Percentiles rank a stretch among this genome's conserved stretches.
These are phyloP conservation scores for Sporothrix phasma DNA, from an alignment of 2,329 filamentous ascomycete species.

Conservation along the genomic window DNA sequence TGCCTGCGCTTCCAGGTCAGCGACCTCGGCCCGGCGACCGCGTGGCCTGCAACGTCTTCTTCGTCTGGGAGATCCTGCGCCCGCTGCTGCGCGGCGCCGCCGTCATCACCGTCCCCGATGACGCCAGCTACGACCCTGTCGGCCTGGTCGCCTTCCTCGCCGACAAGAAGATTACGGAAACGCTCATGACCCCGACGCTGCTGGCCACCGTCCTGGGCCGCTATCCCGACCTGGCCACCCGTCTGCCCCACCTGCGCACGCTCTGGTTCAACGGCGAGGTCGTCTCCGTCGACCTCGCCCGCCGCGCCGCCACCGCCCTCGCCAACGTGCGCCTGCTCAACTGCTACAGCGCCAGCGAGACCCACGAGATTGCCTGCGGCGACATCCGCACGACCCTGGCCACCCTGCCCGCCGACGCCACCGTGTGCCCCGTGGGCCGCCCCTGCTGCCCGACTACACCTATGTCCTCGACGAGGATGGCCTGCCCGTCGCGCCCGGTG, in stretches of 20 bases:
- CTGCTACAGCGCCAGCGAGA: conserved; percentile 75
- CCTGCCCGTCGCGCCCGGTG: conserved; percentile 51
- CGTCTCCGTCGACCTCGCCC: conserved; percentile 66
- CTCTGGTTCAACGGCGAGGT: conserved; percentile 79
- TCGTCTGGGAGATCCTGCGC: conserved; percentile 75
- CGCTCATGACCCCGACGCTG: conserved; percentile 73
- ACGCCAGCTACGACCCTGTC: conserved; percentile 66
- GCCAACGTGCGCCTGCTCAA: conserved; percentile 60
- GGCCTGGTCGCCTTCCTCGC: conserved; percentile 62
- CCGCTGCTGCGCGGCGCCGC: conserved; percentile 68
- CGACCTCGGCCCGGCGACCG: conserved; percentile 60
- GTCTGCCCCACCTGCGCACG: conserved; percentile 56
- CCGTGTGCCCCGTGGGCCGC: conserved; percentile 67
- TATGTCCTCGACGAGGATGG: conserved; percentile 65
- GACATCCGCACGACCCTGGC: conserved; percentile 61
- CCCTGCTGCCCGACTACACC: conserved; percentile 55
- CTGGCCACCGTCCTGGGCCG: conserved; percentile 63
- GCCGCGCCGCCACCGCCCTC: conserved; percentile 55
- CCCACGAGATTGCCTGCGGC: conserved; percentile 68
- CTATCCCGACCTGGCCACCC: conserved; percentile 53
- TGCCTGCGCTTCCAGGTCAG: conserved; percentile 59
- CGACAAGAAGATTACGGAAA: conserved; percentile 60
- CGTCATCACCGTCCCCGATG: conserved; percentile 64
- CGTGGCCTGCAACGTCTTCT: conserved; percentile 82
- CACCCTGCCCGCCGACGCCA: conserved; percentile 43